Evolutionary conservation across 805 yeast genomes (phyloP), one percentile per base, ranked within the genome.

Genomic region (Metschnikowia lochheadii): DNA sequence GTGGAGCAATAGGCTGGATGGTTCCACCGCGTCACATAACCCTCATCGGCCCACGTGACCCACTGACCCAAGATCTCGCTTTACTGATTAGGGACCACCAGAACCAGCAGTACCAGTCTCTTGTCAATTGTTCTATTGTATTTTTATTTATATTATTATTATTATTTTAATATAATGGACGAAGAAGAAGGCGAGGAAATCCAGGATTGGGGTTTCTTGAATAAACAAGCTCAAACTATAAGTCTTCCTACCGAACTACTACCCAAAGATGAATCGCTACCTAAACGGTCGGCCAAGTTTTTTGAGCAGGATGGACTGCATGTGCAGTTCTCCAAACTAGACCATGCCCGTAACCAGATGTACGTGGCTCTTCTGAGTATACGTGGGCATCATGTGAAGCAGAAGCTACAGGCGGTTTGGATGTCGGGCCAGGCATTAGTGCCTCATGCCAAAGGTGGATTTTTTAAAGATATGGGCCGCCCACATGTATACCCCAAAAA

Each of bases 271-370:
- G 66, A 52, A 52, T 73, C 43, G 45, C 53, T 84, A 1, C 91
- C 91, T 2, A 85, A 82, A 56, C 70, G 92, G 53, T 96, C 96
- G 2, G 90, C 83, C 50, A 91, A 91, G 63, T 96, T 88, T 56
- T 87, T 82, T 56, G 96, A 83, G 52, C 96, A 95, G 0, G 92
- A 85, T 62, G 89, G 88, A 0, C 83, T 90, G 0, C 57, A 60
- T 5, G 62, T 71, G 5, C 94, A 87, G 63, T 63, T 59, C 4
- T 52, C 62, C 3, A 64, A 70, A 15, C 71, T 91, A 4, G 67
- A 70, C 10, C 72, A 72, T 23, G 81, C 92, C 10, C 71, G 87
- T 48, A 67, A 77, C 31, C 82, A 85, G 29, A 90, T 91, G 96
- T 89, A 80, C 61, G 69, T 72, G 3, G 91, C 95, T 0, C 68